Evolutionary conservation across 768 basidiomycete species (phyloP).

Genomic region (Austroboletus eburneus): DNA sequence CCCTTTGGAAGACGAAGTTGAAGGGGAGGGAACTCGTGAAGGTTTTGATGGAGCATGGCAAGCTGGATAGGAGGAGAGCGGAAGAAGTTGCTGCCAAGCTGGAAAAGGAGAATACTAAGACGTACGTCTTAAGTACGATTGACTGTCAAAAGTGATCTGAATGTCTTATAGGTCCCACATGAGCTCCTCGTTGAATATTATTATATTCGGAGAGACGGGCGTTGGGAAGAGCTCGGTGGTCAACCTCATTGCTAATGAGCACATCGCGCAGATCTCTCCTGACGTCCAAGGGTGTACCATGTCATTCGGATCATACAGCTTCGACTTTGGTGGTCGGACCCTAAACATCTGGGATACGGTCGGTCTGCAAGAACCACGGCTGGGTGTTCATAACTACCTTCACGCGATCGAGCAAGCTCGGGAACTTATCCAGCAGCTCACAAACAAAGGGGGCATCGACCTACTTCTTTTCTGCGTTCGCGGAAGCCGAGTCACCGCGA

Average conservation of each 20-base stretch:
- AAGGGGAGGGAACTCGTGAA: constrained; percentile 24
- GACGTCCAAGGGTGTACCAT: constrained; percentile 38
- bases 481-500: constrained; percentile 37
- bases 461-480: constrained; percentile 42
- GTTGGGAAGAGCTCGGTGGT: not conserved
- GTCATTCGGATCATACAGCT: constrained; percentile 25
- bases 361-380: constrained; percentile 33
- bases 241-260: constrained; percentile 17
- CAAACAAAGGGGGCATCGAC: constrained; percentile 32
- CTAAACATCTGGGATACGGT: constrained; percentile 33
- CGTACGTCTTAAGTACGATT: not conserved
- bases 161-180: constrained; percentile 11
- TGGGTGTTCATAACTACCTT: constrained; percentile 24
- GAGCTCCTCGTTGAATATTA: constrained; percentile 31
- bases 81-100: constrained; percentile 20
- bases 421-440: constrained; percentile 32
- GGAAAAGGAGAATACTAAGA: not conserved
- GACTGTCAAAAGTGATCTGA: constrained; percentile 3
- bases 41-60: constrained; percentile 28
- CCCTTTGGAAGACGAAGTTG: constrained; percentile 17
- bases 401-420: constrained; percentile 30
- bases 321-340: constrained; percentile 12
- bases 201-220: constrained; percentile 41
- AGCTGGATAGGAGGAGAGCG: constrained; percentile 16
- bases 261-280: constrained; percentile 23